Percentiles rank a stretch among this genome's conserved stretches.
Conservation (phyloP, 2,329 filamentous ascomycete species). For the Paraconiothyrium sp. region DNA sequence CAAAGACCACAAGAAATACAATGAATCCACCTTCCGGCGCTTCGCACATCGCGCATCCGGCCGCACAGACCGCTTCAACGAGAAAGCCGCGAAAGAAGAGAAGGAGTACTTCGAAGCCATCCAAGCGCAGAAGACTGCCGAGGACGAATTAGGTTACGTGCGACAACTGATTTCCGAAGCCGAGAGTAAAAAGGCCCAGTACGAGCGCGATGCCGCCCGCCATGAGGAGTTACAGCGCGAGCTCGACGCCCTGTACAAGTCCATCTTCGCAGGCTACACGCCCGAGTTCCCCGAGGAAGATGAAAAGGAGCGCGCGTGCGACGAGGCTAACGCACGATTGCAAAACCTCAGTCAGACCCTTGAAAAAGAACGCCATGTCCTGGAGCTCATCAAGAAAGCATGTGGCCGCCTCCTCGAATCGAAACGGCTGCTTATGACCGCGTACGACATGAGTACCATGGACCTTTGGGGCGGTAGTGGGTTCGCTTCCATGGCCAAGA, state of each 20-base stretch:
- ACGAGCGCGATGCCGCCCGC: conserved; percentile 26
- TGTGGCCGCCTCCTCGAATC: conserved; percentile 33
- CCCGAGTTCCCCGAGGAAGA: conserved; percentile 47
- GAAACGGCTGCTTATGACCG: conserved; percentile 31
- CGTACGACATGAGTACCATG: conserved; percentile 39
- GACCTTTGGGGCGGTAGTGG: conserved; percentile 63
- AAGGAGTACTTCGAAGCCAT: conserved; percentile 48
- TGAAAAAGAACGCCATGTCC: conserved; percentile 36
- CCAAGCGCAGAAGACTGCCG: conserved; percentile 42
- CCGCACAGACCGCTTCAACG: conserved; percentile 36
- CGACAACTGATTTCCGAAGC: conserved; percentile 38
- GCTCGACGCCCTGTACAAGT: conserved; percentile 42
- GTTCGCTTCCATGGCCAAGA: conserved; percentile 64
- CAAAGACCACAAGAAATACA: conserved; percentile 47
- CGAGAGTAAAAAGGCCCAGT: conserved; percentile 27
- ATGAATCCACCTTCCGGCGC: conserved; percentile 42
- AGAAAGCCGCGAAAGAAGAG: conserved; percentile 48
- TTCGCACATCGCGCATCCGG: conserved; percentile 45
- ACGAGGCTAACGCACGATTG: conserved; percentile 22
- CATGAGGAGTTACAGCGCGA: conserved; percentile 35
- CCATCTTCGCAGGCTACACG: conserved; percentile 44
- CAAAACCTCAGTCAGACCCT: conserved; percentile 28
- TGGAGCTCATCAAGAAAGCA: conserved; percentile 38
- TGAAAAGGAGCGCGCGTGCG: conserved; percentile 34
- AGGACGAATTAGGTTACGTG: conserved; percentile 41